Percentiles rank a stretch among this genome's conserved stretches.
phyloP scores from a whole-genome alignment of 148 eudicot species.

The Cornus florida region DNA sequence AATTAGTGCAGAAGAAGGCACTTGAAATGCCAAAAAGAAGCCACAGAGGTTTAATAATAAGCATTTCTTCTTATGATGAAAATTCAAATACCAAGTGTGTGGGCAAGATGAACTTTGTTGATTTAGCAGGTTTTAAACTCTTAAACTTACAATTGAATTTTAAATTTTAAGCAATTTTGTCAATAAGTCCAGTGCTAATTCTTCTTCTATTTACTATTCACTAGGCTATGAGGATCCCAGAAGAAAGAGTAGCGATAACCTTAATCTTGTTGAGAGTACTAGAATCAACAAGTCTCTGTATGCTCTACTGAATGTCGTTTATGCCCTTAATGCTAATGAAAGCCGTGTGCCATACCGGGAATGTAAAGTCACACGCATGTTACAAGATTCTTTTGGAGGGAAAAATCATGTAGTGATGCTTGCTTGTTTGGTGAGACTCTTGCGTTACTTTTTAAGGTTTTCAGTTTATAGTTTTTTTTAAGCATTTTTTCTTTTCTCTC shows the following conservation, averaged over 20 bases:
- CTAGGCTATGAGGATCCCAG: conserved; percentile 80
- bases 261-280: conserved; percentile 44
- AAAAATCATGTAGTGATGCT: conserved; percentile 53
- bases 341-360: conserved; percentile 81
- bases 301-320: conserved; percentile 70
- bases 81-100: conserved; percentile 32
- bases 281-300: conserved; percentile 65
- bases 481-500: not conserved
- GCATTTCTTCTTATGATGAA: conserved; percentile 44
- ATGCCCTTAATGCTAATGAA: conserved; percentile 72
- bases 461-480: not conserved
- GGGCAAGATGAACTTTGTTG: conserved; percentile 82
- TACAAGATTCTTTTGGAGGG: conserved; percentile 90
- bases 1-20: conserved; percentile 34
- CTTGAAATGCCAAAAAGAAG: conserved; percentile 48
- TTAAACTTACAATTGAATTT: not conserved
- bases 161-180: not conserved
- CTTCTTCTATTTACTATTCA: not conserved
- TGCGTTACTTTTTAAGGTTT: not conserved
- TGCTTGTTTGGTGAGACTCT: conserved; percentile 64
- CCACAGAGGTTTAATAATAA: conserved; percentile 71
- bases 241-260: conserved; percentile 52
- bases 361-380: conserved; percentile 70
- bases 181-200: not conserved
- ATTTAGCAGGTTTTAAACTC: conserved; percentile 67